Evolutionary conservation across 1,284 basidiomycete genomes (phyloP), one percentile per base, ranked within the genome.

Genomic region (Cutaneotrichosporon dermatis): DNA sequence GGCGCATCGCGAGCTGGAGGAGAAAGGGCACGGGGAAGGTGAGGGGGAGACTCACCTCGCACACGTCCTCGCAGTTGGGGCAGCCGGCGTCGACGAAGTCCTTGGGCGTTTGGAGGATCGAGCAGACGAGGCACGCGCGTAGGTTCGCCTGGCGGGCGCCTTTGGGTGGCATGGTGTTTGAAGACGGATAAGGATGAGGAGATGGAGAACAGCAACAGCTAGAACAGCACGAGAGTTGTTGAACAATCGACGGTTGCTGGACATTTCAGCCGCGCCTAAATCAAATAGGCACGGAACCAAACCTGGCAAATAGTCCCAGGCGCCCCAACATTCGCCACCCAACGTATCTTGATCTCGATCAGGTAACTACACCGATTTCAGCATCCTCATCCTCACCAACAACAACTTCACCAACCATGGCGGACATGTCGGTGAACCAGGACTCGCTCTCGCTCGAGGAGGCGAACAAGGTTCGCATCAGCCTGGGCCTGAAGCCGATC

Each of bases 381-480:
- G 35, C 54, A 16, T 42, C 48, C 15, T 11, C 6, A 16, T 1
- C n/a, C 57, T 46, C 37, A 37, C 25, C 25, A 25, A 25, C 25
- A 25, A 25, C 25, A 25, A 25, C 25, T 25, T 25, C 25, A 25
- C 25, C 25, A 25, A 25, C 25, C 25, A 65, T 65, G 63, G 58
- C 62, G 50, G 88, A 92, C 50, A 40, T 52, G 58, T 61, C 63
- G n/a, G 49, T 54, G 16, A 58, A 78, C 56, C 59, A 67, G 55
- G 72, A 74, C 56, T 65, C 70, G 88, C 89, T 74, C 88, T 96
- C 75, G 88, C 85, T 99, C 74, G 94, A 97, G 75, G 96, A 99
- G 83, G 97, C 94, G 57, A 98, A 98, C 83, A 92, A 90, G 79
- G 91, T 97, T 75, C 92, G 96, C 80, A 85, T 96, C 64, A 89